phyloP scores from a whole-genome alignment of 768 basidiomycete species.

The Tulasnella sp. region DNA sequence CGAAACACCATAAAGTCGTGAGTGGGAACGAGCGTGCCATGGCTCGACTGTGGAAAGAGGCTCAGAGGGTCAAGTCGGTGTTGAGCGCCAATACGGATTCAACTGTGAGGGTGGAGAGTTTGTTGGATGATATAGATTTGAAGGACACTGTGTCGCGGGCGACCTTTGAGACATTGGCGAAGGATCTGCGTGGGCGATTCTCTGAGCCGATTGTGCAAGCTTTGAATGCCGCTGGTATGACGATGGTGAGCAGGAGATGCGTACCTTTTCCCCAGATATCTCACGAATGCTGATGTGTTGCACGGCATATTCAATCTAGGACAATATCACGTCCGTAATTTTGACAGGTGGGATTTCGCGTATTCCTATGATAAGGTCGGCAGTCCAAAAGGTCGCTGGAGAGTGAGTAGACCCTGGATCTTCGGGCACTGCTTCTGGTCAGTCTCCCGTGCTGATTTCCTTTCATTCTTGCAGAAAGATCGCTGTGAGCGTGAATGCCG shows the following conservation, averaged over 20 bases:
- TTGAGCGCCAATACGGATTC: conserved; percentile 81
- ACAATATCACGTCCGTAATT: conserved; percentile 77
- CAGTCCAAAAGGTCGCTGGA: conserved; percentile 67
- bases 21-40: conserved; percentile 57
- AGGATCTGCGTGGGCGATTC: conserved; percentile 53
- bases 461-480: conserved; percentile 56
- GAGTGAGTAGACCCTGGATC: conserved; percentile 39
- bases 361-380: conserved; percentile 83
- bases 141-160: conserved; percentile 63
- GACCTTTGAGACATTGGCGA: conserved; percentile 66
- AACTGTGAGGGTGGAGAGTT: conserved; percentile 60
- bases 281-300: no score
- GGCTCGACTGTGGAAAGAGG: conserved; percentile 93
- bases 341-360: conserved; percentile 86
- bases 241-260: conserved; percentile 56
- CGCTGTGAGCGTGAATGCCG: conserved; percentile 90
- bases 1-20: conserved; percentile 36
- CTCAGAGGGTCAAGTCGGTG: conserved; percentile 79
- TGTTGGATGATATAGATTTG: conserved; percentile 88
- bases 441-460: background rate
- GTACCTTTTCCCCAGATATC: no score
- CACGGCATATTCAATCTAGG: no score
- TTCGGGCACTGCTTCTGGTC: background rate
- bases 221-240: conserved; percentile 51
- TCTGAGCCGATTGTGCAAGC: conserved; percentile 67